phyloP scores from a whole-genome alignment of 495 filamentous ascomycete species.

The Penicillium coprophilum region DNA sequence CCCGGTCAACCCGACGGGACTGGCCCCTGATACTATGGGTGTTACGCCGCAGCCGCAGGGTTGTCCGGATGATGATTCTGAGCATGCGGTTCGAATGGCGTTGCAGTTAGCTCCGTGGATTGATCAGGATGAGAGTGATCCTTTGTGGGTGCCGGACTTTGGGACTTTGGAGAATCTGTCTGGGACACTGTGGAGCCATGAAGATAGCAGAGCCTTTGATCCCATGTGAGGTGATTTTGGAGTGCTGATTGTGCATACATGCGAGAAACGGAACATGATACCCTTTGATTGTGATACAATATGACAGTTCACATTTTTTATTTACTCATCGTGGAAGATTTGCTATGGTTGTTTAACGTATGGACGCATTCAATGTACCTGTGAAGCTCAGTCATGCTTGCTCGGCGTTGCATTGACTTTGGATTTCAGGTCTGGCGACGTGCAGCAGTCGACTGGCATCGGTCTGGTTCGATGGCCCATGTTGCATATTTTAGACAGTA shows the following conservation, averaged over 20 bases:
- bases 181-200: constrained; percentile 36
- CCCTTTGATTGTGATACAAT: not conserved
- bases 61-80: constrained; percentile 17
- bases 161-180: constrained; percentile 45
- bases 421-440: too few relatives aligned
- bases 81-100: constrained; percentile 47
- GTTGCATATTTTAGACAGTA: not conserved
- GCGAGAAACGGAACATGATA: not conserved
- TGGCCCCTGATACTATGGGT: constrained; percentile 15
- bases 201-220: constrained; percentile 38
- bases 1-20: constrained; percentile 14
- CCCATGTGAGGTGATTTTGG: constrained; percentile 25
- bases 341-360: not conserved
- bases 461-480: not conserved
- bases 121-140: constrained; percentile 42
- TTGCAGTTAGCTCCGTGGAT: constrained; percentile 49
- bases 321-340: not conserved
- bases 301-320: not conserved
- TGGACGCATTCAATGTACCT: not conserved
- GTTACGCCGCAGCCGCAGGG: constrained; percentile 15
- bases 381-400: not conserved
- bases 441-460: not conserved
- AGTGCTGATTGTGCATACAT: not conserved
- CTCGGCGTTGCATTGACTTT: not conserved
- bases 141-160: constrained; percentile 50